These are phyloP conservation scores for Trichosporon asahii DNA, from an alignment of 1,284 basidiomycete species.

Conservation along the genomic window DNA sequence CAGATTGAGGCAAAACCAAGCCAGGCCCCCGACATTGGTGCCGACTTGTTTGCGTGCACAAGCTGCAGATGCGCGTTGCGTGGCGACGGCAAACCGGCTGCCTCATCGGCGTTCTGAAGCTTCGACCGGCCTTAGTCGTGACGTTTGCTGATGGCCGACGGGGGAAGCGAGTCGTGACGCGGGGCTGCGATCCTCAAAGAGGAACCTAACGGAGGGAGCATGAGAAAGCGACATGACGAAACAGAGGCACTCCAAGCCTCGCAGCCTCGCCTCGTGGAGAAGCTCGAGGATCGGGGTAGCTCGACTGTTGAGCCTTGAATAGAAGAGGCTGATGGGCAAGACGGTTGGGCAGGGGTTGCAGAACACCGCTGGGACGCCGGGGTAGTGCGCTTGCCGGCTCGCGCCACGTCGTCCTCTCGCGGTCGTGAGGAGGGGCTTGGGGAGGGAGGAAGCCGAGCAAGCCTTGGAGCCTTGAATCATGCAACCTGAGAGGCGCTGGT, in stretches of 20 bases:
- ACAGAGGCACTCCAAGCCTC: not conserved
- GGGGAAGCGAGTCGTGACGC: not conserved
- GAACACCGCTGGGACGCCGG: not conserved
- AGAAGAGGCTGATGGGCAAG: not conserved
- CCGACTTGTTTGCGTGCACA: not conserved
- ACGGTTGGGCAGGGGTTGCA: not conserved
- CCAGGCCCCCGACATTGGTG: not conserved
- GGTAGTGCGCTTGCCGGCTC: not conserved
- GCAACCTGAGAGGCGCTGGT: not conserved
- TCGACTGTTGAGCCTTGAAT: not conserved
- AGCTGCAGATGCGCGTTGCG: not conserved
- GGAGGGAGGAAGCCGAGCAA: not conserved
- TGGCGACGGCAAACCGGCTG: not conserved
- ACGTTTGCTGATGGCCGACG: not conserved
- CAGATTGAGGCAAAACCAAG: not conserved
- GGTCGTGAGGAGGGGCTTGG: not conserved
- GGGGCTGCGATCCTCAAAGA: not conserved
- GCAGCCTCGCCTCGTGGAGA: not conserved
- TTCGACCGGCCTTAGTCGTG: not conserved
- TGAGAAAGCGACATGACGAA: slow-evolving; percentile 2
- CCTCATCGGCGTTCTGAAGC: not conserved
- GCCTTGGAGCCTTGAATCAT: not conserved
- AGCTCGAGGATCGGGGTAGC: not conserved
- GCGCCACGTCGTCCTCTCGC: not conserved
- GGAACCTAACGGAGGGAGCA: not conserved